Evolutionary conservation across 1,139 yeast species (phyloP), one percentile per base, ranked within the genome.

Genomic region (Candida sp.): DNA sequence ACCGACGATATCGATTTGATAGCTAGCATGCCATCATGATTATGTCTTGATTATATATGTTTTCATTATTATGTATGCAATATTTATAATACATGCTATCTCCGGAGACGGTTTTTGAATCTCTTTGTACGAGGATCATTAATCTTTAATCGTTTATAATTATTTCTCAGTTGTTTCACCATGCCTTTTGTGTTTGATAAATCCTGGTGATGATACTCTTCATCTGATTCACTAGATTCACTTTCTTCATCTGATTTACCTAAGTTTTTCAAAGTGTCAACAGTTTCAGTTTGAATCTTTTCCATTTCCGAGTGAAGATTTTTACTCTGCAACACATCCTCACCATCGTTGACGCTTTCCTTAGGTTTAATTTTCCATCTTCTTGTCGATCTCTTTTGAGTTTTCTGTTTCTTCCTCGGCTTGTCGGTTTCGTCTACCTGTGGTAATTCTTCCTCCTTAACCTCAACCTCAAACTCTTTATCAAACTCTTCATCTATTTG

Each of bases 371-470:
- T 73, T 46, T 76, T 78, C 58, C 79, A 81, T 45, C 84, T 69
- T 50, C 84, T 68, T 0, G 89, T 82, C 3, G 82, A 77, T 55
- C 91, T 66, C 63, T 84, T 84, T 41, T 79, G 84, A 0, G 83
- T 66, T 61, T 58, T 58, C 41, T 66, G 70, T 61, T 68, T 68
- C 45, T 67, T 66, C 54, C 61, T 38, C 38, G 54, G 9, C 49
- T 59, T 22, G 35, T 55, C 21, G 7, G 44, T 60, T 5, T 49
- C 60, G 38, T 50, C 45, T 5, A 8, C 29, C 11, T 25, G 29
- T 25, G 7, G 29, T 2, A 45, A 48, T 12, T 44, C 51, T 1
- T 35, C 41, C 21, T 44, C 54, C 21, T 48, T 56, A 37, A 50
- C 52, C 6, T 45, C 49, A 33, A 49, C 46, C 39, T 48, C 54